Conservation (phyloP, 768 basidiomycete species). For the Mycena alexandri region DNA sequence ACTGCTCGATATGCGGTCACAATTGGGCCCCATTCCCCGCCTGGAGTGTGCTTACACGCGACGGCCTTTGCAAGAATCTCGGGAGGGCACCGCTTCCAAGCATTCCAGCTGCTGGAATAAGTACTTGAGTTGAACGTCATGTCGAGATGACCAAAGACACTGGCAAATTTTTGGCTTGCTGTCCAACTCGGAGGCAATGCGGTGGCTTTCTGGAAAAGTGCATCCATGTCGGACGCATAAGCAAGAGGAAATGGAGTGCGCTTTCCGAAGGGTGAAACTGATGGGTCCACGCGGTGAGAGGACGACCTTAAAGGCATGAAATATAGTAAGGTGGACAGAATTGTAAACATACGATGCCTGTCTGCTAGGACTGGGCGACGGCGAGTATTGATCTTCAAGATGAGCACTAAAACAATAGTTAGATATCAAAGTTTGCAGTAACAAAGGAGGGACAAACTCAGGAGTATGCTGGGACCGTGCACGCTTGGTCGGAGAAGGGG, state of each 20-base stretch:
- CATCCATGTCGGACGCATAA: constrained; percentile 15
- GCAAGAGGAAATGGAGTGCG: constrained; percentile 16
- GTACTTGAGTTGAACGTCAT: constrained; percentile 10
- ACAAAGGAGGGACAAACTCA: no score
- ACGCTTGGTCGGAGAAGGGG: no score
- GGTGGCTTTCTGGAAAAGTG: neutral
- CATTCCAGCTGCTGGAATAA: constrained; percentile 10
- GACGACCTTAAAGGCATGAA: no score
- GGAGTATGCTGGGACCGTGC: no score
- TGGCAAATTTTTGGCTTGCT: neutral
- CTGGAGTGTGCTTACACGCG: neutral
- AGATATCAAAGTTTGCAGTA: no score
- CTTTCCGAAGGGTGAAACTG: neutral
- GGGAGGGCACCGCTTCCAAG: neutral
- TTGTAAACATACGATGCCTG: no score
- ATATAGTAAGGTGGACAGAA: neutral
- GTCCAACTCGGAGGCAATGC: neutral
- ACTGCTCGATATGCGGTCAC: no score
- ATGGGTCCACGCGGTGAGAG: neutral
- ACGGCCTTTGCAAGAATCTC: neutral
- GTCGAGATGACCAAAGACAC: neutral
- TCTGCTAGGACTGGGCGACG: neutral
- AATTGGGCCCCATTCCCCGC: no score
- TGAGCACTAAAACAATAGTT: no score
- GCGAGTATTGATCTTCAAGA: neutral